Percentiles rank a stretch among this genome's conserved stretches.
Evolutionary conservation across 768 basidiomycete genomes (phyloP).

Genomic region (Kwoniella sp.): DNA sequence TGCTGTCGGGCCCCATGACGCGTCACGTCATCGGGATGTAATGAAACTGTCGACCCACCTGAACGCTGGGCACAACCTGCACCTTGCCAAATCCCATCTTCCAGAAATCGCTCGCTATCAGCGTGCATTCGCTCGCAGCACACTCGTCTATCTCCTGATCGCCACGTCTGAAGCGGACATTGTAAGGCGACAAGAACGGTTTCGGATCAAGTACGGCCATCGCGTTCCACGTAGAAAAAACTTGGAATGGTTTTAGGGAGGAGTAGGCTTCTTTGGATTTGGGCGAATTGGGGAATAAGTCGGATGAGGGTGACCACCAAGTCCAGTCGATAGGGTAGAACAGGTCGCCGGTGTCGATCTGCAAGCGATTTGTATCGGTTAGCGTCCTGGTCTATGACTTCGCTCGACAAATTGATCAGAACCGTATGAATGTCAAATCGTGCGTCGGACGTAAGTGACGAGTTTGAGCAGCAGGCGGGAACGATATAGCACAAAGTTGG

Average conservation of each 20-base stretch:
- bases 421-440: too few species aligned
- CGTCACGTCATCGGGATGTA: too few species aligned
- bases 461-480: not conserved
- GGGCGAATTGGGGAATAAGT: slow-evolving; percentile 46
- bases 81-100: slow-evolving; percentile 48
- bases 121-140: slow-evolving; percentile 48
- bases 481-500: too few species aligned
- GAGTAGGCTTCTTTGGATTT: slow-evolving; percentile 28
- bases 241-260: slow-evolving; percentile 49
- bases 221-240: slow-evolving; percentile 55
- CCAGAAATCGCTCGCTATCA: slow-evolving; percentile 52
- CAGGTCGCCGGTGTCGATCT: slow-evolving; percentile 50
- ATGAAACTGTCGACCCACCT: slow-evolving; percentile 52
- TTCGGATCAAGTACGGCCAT: slow-evolving; percentile 48
- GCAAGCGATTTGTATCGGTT: not conserved
- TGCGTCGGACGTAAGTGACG: too few species aligned
- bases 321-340: slow-evolving; percentile 52
- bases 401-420: too few species aligned
- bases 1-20: too few species aligned
- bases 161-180: slow-evolving; percentile 51
- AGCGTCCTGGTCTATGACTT: too few species aligned
- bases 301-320: slow-evolving; percentile 51
- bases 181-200: slow-evolving; percentile 50
- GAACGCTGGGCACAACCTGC: slow-evolving; percentile 53
- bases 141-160: slow-evolving; percentile 45